Base-by-base conservation (phyloP, 2,329 filamentous ascomycete species). In the Thielaviopsis punctulata region DNA sequence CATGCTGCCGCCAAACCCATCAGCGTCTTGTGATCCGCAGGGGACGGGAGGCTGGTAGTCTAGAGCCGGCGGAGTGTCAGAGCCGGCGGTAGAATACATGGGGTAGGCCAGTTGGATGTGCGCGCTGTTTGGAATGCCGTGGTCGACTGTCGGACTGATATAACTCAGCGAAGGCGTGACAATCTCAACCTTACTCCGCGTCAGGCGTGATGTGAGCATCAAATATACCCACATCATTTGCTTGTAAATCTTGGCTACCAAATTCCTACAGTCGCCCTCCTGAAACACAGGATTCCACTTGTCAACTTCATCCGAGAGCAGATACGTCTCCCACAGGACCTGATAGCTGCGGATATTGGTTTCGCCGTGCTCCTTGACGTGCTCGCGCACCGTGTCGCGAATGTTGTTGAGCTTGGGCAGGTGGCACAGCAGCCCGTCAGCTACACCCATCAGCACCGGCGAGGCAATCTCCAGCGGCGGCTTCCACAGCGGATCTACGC, bases 341-440 rank as follows among this genome's bases (percentile, higher is more conserved):
- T 44, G n/a, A 18, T 52, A 52, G 4, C 25, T 41, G 3, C 21
- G 44, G 19, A 5, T 39, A 9, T 19, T 19, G n/a, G 36, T 25
- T 10, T 21, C 15, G 5, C 19, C 22, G 21, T 47, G 25, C 36
- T 30, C n/a, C 15, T 45, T n/a, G 58, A 87, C 80, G 49, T 86
- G 80, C 27, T 71, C 69, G 5, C 88, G 77, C 56, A 94, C 84
- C 2, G 73, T 73, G 63, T 89, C 83, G 43, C 87, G 77, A 36
- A 95, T 76, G 12, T 77, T 76, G 1, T 85, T 87, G 55, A 93
- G 90, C 60, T 85, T 79, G 7, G 82, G 82, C 25, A 95, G 80
- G 61, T 84, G 81, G 30, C 76, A 74, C 62, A 94, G 88, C 1
- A 95, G 70, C 1, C 86, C 86, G 60, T 95, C 87, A 41, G 84